A percentile compares a stretch with the other conserved stretches of the same genome.
phyloP scores from a whole-genome alignment of 139 green algal species.

The Chlorella sorokiniana region DNA sequence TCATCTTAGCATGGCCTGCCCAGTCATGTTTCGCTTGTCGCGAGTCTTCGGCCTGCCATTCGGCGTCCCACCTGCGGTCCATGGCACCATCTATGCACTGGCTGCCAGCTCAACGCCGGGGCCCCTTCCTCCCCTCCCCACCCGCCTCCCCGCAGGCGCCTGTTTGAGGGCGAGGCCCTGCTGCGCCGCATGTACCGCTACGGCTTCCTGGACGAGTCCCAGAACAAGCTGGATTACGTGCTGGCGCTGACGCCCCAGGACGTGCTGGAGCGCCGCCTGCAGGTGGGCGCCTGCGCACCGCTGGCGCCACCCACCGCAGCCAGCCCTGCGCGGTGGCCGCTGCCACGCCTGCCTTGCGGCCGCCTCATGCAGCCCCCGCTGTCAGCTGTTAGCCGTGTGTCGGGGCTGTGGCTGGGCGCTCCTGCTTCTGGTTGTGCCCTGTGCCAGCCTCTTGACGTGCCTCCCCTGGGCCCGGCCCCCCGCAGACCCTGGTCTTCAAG shows the following conservation, averaged over 20 bases:
- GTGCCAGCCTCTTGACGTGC: background rate
- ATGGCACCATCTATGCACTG: no score
- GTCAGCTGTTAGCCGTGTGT: background rate
- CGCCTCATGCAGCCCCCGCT: background rate
- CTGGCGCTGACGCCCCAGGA: conserved; percentile 88
- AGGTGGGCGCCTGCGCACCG: conserved; percentile 21
- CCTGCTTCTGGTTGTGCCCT: background rate
- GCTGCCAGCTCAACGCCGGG: background rate
- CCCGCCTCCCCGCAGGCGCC: conserved; percentile 53
- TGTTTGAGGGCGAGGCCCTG: conserved; percentile 97
- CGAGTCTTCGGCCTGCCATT: no score
- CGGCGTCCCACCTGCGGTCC: no score
- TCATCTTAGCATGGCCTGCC: no score
- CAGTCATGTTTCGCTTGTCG: no score
- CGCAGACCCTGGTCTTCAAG: conserved; percentile 99
- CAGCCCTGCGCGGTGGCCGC: background rate
- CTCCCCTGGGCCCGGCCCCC: background rate
- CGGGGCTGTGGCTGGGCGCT: background rate
- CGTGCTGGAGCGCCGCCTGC: conserved; percentile 84
- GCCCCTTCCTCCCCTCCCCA: background rate
- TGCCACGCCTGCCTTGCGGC: background rate
- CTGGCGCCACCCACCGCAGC: no score
- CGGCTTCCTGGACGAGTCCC: conserved; percentile 91
- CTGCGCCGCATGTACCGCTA: conserved; percentile 97
- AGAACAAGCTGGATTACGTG: conserved; percentile 99